phyloP scores from a whole-genome alignment of 164 flowering plant genomes.

The Dillenia turbinata region DNA sequence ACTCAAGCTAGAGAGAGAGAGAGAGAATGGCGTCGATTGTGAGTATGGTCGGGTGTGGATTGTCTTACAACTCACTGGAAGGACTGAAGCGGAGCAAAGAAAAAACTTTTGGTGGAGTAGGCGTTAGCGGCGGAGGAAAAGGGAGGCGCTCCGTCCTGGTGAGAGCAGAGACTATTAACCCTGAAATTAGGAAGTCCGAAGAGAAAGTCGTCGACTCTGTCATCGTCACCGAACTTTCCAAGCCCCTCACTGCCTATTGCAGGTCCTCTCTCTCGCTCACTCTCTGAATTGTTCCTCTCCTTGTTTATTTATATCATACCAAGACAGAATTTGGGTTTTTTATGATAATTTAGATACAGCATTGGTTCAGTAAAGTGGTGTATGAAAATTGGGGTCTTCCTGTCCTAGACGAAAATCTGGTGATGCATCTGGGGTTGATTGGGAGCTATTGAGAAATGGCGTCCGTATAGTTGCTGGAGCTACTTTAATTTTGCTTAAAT shows the following conservation, averaged over 20 bases:
- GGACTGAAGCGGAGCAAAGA: not conserved
- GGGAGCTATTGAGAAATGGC: no score
- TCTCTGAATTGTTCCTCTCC: not conserved
- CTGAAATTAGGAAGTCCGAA: slow-evolving; percentile 70
- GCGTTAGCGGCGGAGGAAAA: not conserved
- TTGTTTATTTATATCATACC: not conserved
- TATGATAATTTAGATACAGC: not conserved
- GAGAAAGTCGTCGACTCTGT: slow-evolving; percentile 87
- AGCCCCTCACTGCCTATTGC: slow-evolving; percentile 92
- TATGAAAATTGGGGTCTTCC: not conserved
- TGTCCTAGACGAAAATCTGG: no score
- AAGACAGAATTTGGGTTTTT: not conserved
- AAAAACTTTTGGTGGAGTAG: no score
- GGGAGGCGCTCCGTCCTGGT: slow-evolving; percentile 29
- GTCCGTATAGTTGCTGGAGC: no score
- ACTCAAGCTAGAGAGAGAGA: slow-evolving; percentile 1
- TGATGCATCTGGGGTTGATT: no score
- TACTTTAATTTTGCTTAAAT: no score
- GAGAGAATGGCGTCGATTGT: slow-evolving; percentile 37
- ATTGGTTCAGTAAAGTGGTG: not conserved
- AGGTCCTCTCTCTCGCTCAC: slow-evolving; percentile 32
- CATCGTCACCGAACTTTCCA: slow-evolving; percentile 62
- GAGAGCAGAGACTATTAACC: slow-evolving; percentile 69
- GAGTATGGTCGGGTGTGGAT: slow-evolving; percentile 23
- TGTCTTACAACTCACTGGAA: slow-evolving; percentile 19